These are phyloP conservation scores for Geotrichum aggregatum DNA, from an alignment of 1,139 yeast species.

Conservation along the genomic window DNA sequence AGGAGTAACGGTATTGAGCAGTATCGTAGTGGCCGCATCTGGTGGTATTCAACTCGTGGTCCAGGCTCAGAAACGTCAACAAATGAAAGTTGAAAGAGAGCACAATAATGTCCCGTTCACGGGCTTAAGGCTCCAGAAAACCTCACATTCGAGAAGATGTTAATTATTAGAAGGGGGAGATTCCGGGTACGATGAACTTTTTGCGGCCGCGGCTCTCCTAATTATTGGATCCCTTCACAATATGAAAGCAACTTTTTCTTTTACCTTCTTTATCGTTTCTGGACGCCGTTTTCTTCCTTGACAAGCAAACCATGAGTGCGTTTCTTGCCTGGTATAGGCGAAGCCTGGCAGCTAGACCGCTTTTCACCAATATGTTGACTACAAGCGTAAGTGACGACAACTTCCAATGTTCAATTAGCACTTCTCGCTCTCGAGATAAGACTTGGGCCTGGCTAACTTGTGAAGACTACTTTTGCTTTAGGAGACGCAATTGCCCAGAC, in stretches of 20 bases:
- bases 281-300: background rate
- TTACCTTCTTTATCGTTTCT: background rate
- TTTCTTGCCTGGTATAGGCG: slow-evolving; percentile 16
- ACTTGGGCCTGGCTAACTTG: background rate
- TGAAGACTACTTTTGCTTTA: slow-evolving; percentile 11
- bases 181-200: too few relatives aligned
- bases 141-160: too few relatives aligned
- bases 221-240: too few relatives aligned
- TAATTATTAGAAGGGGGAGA: too few relatives aligned
- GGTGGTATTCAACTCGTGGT: background rate
- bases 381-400: slow-evolving; percentile 18
- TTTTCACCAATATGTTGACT: slow-evolving; percentile 16
- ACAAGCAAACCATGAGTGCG: slow-evolving; percentile 7
- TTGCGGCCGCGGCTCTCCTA: too few relatives aligned
- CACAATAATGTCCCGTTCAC: too few relatives aligned
- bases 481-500: slow-evolving; percentile 18
- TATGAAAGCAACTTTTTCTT: too few relatives aligned
- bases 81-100: too few relatives aligned
- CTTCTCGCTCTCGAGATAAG: background rate
- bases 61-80: too few relatives aligned
- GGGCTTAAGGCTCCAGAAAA: too few relatives aligned
- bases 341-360: slow-evolving; percentile 12
- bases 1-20: background rate
- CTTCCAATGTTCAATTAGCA: too few relatives aligned
- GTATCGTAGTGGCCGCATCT: background rate